phyloP scores from a whole-genome alignment of 192 early-diverging fungal species.

The Rhizophagus clarus region DNA sequence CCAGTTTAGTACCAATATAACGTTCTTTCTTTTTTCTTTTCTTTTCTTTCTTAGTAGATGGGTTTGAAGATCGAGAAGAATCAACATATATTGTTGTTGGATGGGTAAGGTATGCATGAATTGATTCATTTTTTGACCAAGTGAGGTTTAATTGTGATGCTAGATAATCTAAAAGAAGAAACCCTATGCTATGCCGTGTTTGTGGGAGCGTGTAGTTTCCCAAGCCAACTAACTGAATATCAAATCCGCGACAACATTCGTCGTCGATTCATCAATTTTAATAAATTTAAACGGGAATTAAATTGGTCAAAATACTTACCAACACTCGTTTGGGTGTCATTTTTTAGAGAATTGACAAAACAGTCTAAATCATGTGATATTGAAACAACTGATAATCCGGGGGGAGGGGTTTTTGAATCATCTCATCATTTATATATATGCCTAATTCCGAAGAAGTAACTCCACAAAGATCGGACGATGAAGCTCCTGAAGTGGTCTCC shows the following conservation, averaged over 20 bases:
- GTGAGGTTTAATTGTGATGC: constrained; percentile 46
- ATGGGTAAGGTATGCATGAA: constrained; percentile 38
- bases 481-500: background rate
- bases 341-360: too few relatives aligned
- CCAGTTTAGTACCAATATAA: background rate
- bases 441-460: background rate
- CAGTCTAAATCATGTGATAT: too few relatives aligned
- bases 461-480: background rate
- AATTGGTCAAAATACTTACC: background rate
- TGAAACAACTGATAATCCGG: too few relatives aligned
- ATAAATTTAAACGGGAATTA: background rate
- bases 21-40: background rate
- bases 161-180: constrained; percentile 64
- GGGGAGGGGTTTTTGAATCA: too few relatives aligned
- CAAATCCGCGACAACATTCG: background rate
- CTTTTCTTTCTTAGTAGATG: background rate
- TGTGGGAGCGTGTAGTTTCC: constrained; percentile 67
- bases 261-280: background rate
- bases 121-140: constrained; percentile 43
- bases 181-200: constrained; percentile 75
- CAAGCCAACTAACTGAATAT: constrained; percentile 62
- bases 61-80: constrained; percentile 1
- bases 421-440: too few relatives aligned
- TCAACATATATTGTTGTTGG: constrained; percentile 26
- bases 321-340: background rate